phyloP scores from a whole-genome alignment of 23 red algal genomes.

The Pyropia yezoensis region DNA sequence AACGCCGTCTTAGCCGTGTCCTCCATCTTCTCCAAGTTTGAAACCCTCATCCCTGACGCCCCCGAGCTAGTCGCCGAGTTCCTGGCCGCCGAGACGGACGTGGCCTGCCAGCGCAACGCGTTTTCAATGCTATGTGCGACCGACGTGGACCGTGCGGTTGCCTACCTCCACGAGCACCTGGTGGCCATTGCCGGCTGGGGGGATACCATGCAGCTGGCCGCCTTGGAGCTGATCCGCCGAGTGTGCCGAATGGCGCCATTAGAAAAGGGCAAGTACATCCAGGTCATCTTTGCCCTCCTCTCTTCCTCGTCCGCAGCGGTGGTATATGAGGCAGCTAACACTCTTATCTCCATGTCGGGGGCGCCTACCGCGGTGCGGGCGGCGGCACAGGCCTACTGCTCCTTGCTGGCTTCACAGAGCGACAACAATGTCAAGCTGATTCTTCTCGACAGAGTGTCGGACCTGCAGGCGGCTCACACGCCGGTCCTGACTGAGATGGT shows the following conservation, averaged over 20 bases:
- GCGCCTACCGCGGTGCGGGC: constrained; percentile 93
- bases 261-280: constrained; percentile 87
- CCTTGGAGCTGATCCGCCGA: constrained; percentile 72
- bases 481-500: constrained; percentile 74
- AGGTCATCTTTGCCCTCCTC: constrained; percentile 90
- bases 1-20: constrained; percentile 87
- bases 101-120: constrained; percentile 77
- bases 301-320: constrained; percentile 77
- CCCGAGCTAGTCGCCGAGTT: constrained; percentile 77
- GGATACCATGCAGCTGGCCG: constrained; percentile 80
- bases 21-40: constrained; percentile 77
- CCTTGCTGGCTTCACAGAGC: constrained; percentile 75
- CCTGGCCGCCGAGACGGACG: constrained; percentile 68
- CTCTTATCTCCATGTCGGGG: constrained; percentile 63
- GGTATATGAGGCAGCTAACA: constrained; percentile 84
- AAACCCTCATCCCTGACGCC: constrained; percentile 87
- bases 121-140: constrained; percentile 82
- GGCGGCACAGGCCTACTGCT: constrained; percentile 75
- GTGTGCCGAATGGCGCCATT: constrained; percentile 61
- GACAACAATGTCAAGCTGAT: constrained; percentile 97
- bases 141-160: constrained; percentile 77
- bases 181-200: constrained; percentile 64
- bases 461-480: constrained; percentile 49
- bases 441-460: constrained; percentile 76
- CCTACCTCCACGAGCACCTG: constrained; percentile 67